phyloP scores from a whole-genome alignment of 2,329 filamentous ascomycete species.

The Rhinocladiella similis region DNA sequence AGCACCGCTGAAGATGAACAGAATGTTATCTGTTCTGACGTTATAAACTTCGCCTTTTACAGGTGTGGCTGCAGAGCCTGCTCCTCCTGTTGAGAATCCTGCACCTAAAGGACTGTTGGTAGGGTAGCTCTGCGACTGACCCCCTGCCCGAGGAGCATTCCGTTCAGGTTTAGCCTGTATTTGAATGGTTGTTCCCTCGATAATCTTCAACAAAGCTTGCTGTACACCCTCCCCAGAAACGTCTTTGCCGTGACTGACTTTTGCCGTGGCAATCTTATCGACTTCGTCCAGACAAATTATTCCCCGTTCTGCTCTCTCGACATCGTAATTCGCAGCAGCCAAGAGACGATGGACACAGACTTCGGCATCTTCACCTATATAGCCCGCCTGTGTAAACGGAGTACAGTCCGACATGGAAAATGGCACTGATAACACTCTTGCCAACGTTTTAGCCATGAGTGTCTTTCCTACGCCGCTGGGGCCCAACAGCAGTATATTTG shows the following conservation, averaged over 20 bases:
- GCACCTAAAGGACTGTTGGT: slow-evolving; percentile 39
- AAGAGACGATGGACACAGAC: slow-evolving; percentile 88
- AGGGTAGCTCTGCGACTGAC: slow-evolving; percentile 40
- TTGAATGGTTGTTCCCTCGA: slow-evolving; percentile 92
- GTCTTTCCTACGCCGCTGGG: slow-evolving; percentile 97
- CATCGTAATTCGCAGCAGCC: slow-evolving; percentile 86
- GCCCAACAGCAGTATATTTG: slow-evolving; percentile 85
- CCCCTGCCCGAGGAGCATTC: slow-evolving; percentile 40
- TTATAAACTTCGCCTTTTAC: slow-evolving; percentile 64
- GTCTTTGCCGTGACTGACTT: slow-evolving; percentile 85
- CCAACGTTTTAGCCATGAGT: slow-evolving; percentile 85
- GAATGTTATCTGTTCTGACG: slow-evolving; percentile 90
- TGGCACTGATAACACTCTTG: slow-evolving; percentile 88
- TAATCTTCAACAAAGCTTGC: slow-evolving; percentile 90
- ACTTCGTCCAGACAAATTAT: slow-evolving; percentile 97
- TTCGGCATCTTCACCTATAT: slow-evolving; percentile 98
- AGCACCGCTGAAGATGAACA: slow-evolving; percentile 95
- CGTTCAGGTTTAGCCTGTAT: slow-evolving; percentile 73
- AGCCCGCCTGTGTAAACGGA: slow-evolving; percentile 92
- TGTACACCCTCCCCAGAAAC: slow-evolving; percentile 96
- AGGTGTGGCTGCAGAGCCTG: slow-evolving; percentile 33
- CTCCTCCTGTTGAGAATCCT: slow-evolving; percentile 32
- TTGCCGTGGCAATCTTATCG: slow-evolving; percentile 91
- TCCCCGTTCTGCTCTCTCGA: slow-evolving; percentile 79
- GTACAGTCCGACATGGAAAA: slow-evolving; percentile 97